Percentiles rank a stretch among this genome's conserved stretches.
Evolutionary conservation across 2,329 filamentous ascomycete species (phyloP).

Genomic region (Paracoccidioides brasiliensis): DNA sequence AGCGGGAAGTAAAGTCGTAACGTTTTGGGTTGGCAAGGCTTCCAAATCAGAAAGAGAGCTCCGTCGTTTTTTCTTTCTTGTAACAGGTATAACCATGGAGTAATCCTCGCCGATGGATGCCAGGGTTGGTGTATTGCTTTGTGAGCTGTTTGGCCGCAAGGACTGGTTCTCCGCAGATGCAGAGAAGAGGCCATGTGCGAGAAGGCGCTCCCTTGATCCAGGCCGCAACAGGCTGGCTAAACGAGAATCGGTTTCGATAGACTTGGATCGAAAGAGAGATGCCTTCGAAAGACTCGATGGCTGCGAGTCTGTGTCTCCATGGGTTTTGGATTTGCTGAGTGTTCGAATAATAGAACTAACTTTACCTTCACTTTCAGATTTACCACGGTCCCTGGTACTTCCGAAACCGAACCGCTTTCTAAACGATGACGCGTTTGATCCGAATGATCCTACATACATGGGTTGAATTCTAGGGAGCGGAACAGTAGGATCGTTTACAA

Average conservation of each 20-base stretch:
- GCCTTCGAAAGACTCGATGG: slow-evolving; percentile 51
- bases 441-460: slow-evolving; percentile 43
- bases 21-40: slow-evolving; percentile 48
- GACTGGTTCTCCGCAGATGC: slow-evolving; percentile 36
- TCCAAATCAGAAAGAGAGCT: slow-evolving; percentile 85
- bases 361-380: slow-evolving; percentile 52
- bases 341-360: slow-evolving; percentile 71
- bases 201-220: slow-evolving; percentile 42
- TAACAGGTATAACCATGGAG: slow-evolving; percentile 32
- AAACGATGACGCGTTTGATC: slow-evolving; percentile 73
- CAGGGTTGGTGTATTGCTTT: slow-evolving; percentile 35
- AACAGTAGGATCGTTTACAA: slow-evolving; percentile 45
- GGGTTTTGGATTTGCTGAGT: slow-evolving; percentile 62
- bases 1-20: slow-evolving; percentile 23
- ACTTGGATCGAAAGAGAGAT: slow-evolving; percentile 57
- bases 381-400: slow-evolving; percentile 66
- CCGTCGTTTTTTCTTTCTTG: slow-evolving; percentile 63
- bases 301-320: slow-evolving; percentile 42
- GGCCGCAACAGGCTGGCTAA: slow-evolving; percentile 38
- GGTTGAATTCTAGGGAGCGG: slow-evolving; percentile 47
- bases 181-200: slow-evolving; percentile 34
- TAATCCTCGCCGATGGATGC: slow-evolving; percentile 42
- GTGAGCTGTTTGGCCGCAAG: slow-evolving; percentile 31
- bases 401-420: slow-evolving; percentile 74
- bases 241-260: slow-evolving; percentile 55